phyloP scores from a whole-genome alignment of 2,329 filamentous ascomycete species.

The Cercospora sojina region DNA sequence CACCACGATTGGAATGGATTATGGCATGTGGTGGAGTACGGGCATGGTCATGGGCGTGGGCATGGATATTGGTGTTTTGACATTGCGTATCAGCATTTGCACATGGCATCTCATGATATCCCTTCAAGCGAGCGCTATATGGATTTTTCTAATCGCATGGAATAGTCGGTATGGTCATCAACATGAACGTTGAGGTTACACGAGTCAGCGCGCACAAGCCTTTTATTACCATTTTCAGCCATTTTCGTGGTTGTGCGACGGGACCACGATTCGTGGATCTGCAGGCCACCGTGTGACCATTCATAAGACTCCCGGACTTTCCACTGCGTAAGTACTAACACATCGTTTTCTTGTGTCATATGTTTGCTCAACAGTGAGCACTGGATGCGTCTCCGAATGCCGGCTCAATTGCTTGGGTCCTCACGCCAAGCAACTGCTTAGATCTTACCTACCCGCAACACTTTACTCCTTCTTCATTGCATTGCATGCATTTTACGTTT shows the following conservation, averaged over 20 bases:
- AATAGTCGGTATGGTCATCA: background rate
- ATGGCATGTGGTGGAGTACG: background rate
- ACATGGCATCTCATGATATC: background rate
- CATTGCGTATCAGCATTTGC: background rate
- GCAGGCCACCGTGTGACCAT: background rate
- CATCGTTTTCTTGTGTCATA: background rate
- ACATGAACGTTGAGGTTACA: background rate
- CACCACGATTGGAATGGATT: background rate
- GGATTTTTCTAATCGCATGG: background rate
- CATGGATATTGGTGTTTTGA: background rate
- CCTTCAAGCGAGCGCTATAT: background rate
- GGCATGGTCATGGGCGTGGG: background rate
- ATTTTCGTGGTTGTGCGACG: background rate
- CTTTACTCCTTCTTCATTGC: background rate
- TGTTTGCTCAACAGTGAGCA: background rate
- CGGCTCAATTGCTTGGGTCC: background rate
- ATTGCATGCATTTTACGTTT: too few relatives aligned
- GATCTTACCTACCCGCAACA: background rate
- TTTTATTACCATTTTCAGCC: background rate
- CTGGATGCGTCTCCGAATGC: background rate
- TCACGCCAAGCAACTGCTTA: background rate
- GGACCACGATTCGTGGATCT: background rate
- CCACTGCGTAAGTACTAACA: background rate
- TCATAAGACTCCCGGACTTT: background rate
- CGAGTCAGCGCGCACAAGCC: background rate